Base-by-base conservation (phyloP, 805 yeast species). In the Wickerhamia fluorescens region DNA sequence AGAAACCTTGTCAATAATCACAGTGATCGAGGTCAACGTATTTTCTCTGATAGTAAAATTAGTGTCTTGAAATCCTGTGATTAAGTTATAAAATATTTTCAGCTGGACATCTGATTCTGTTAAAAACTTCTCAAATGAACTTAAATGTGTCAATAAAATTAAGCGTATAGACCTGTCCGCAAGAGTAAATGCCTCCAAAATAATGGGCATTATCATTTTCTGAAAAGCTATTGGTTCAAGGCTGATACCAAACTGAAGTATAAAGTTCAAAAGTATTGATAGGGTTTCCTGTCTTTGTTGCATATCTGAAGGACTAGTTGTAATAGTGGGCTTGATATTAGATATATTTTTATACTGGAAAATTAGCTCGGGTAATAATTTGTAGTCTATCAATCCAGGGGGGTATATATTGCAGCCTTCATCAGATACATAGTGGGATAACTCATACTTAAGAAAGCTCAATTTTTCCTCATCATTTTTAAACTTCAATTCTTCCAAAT, bases 31-130 rank as follows among this genome's bases (percentile, higher is more conserved):
- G 27, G 78, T 79, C 21, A 89, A 61, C 0, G 96, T 83, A 29
- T 78, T 84, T 40, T 82, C 82, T 38, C 96, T 64, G 23, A 89
- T 74, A n/a, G 78, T 68, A 3, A 77, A 71, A 48, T 85, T 88
- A 1, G 92, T 74, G 50, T 89, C 98, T 19, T 78, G 73, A 44
- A 89, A 81, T 0, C 98, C 97, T 11, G 80, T 75, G n/a, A 78
- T 56, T 42, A 83, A 64, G 27, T 69, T 68, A 7, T 73, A 72
- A 51, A 83, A 85, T 1, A 92, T 67, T 40, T 72, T 75, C 39
- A 70, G 76, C 38, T 79, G 79, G 4, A 88, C 71, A 17, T 80
- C 85, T 24, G 68, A 54, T 22, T 73, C 73, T 3, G 73, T 62
- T 14, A 86, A 50, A 20, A 53, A 52, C 1, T 58, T 60, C 16